A percentile compares a stretch with the other conserved stretches of the same genome.
Evolutionary conservation across 2,329 filamentous ascomycete species (phyloP).

Genomic region (Arthroderma uncinatum): DNA sequence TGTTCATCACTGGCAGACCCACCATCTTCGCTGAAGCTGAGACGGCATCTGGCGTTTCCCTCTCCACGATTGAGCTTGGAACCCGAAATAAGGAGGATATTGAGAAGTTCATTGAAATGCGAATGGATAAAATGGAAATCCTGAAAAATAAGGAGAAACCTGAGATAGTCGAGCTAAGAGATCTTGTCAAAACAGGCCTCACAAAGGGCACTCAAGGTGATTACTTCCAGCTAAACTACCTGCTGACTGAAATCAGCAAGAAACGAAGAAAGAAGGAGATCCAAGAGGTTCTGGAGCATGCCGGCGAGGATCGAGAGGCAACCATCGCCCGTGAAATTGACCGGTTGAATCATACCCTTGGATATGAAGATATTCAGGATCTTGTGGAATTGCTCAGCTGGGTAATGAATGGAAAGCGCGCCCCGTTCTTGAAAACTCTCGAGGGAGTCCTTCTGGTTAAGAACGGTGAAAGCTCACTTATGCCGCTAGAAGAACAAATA

Average conservation of each 20-base stretch:
- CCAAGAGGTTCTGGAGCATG: slow-evolving; percentile 19
- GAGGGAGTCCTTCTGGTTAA: slow-evolving; percentile 18
- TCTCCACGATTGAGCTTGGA: slow-evolving; percentile 16
- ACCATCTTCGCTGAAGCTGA: slow-evolving; percentile 16
- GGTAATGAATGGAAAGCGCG: slow-evolving; percentile 17
- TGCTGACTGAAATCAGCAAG: slow-evolving; percentile 20
- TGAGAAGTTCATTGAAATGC: slow-evolving; percentile 17
- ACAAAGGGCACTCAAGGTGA: slow-evolving; percentile 19
- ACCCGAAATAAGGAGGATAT: slow-evolving; percentile 18
- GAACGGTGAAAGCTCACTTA: slow-evolving; percentile 19
- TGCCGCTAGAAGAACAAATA: slow-evolving; percentile 17
- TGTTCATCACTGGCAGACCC: slow-evolving; percentile 16
- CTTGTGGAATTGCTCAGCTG: slow-evolving; percentile 23
- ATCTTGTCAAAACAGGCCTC: slow-evolving; percentile 17
- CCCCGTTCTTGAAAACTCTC: slow-evolving; percentile 16
- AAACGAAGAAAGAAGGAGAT: slow-evolving; percentile 22
- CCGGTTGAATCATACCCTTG: slow-evolving; percentile 17
- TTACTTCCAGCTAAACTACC: slow-evolving; percentile 20
- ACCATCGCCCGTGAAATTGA: slow-evolving; percentile 20
- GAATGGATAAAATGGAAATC: slow-evolving; percentile 21
- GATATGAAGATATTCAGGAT: slow-evolving; percentile 20
- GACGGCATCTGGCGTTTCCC: slow-evolving; percentile 9
- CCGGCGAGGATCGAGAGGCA: slow-evolving; percentile 18
- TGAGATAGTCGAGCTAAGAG: slow-evolving; percentile 17
- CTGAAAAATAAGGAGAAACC: slow-evolving; percentile 16